Percentiles rank a stretch among this genome's conserved stretches.
Conservation (phyloP, 768 basidiomycete species). For the Podaxis carcinomalis region DNA sequence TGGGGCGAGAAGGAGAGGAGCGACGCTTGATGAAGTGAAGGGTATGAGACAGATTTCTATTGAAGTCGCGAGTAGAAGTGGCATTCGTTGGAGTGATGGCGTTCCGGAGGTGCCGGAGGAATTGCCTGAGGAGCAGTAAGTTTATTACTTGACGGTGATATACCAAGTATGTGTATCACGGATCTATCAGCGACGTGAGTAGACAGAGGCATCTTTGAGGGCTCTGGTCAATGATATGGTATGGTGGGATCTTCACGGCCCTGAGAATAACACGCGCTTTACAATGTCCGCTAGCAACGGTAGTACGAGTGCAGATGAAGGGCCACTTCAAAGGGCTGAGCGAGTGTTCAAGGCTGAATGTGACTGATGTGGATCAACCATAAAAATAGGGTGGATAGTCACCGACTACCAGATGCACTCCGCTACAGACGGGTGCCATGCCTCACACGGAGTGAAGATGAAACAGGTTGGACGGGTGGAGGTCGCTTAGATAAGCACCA, state of each 20-base stretch:
- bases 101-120: conserved; percentile 41
- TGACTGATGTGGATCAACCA: too few species aligned
- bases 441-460: neutral
- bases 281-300: too few species aligned
- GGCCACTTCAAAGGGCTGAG: too few species aligned
- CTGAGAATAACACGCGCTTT: too few species aligned
- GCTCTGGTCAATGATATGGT: too few species aligned
- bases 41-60: conserved; percentile 56
- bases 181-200: too few species aligned
- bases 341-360: too few species aligned
- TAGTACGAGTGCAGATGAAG: too few species aligned
- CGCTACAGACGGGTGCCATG: neutral
- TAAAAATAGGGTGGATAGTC: neutral
- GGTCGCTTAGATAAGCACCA: neutral
- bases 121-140: neutral
- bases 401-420: neutral
- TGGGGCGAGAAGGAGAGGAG: conserved; percentile 52
- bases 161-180: too few species aligned
- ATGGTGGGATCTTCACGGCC: too few species aligned
- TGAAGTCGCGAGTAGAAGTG: conserved; percentile 40
- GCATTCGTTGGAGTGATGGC: conserved; percentile 46
- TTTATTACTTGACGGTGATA: neutral
- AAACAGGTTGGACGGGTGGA: neutral
- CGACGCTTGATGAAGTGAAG: conserved; percentile 44
- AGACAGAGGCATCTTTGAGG: too few species aligned